Evolutionary conservation across 1,139 yeast genomes (phyloP), one percentile per base, ranked within the genome.

Genomic region (Hyphopichia wangnamkhiaoensis): DNA sequence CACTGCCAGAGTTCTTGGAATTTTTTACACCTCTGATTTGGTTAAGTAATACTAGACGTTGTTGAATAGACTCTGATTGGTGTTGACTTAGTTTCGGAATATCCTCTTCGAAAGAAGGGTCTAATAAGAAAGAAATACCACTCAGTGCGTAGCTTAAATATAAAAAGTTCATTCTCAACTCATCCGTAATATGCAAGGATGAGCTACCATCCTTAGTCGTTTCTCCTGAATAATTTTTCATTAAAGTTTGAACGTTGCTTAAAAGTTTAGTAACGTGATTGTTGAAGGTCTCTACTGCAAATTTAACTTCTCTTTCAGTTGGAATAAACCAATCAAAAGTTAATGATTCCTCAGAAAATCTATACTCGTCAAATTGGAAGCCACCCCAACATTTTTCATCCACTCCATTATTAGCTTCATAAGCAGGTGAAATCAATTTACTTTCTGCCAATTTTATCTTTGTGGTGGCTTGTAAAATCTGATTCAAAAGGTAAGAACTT

Each of bases 321-420:
- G 98, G 97, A 1, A 74, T 59, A 53, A 82, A 89, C 98, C 98
- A 93, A 1, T 73, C 66, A 49, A 89, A 82, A 0, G 69, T 54
- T 28, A 83, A 59, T 37, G 78, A 73, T 10, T 75, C 74, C 10
- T 56, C 47, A 8, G 56, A 44, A 38, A 72, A 70, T 23, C 76
- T 58, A 1, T 61, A 52, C 20, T 72, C 70, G 33, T 62, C 64
- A 48, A 81, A 79, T 52, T 82, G 89, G 44, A 77, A 74, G 0
- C 81, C 89, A 35, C 93, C 94, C 94, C 94, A 85, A 47, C 82
- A 75, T 15, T 67, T 68, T 37, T 74, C 80, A 25, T 65, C 63
- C n/a, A 74, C 54, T 1, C 74, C 74, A 25, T 62, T 47, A 14
- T 53, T 42, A 16, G 46, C 41, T 10, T 46, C 54, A 42, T 65